Conservation (phyloP, 306 rosid genomes). For the barrel medic (Medicago truncatula) region MtrunA17r5.0-ANR NC_053042.1:39698501-39699000, state of each 20-base stretch:
- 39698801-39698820: constrained; percentile 28
- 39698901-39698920: constrained; percentile 13
- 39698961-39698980: constrained; percentile 52
- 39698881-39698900: not conserved
- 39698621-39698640: not conserved
- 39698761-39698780: constrained; percentile 78
- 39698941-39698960: constrained; percentile 50
- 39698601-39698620: no score
- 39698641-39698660: not conserved
- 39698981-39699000: constrained; percentile 56
- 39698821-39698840: constrained; percentile 14
- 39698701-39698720: constrained; percentile 51
- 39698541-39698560: constrained; percentile 7
- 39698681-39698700: constrained; percentile 71
- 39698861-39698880: not conserved
- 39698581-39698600: no score
- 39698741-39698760: constrained; percentile 96
- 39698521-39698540: constrained; percentile 24
- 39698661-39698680: constrained; percentile 62
- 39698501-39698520: not conserved
- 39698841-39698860: not conserved
- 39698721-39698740: constrained; percentile 54
- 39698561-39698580: constrained; percentile 17
- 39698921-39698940: constrained; percentile 42
- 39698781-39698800: constrained; percentile 48